Conservation (phyloP, 208 protist species). For the Herpetomonas samuelpessoai region DNA sequence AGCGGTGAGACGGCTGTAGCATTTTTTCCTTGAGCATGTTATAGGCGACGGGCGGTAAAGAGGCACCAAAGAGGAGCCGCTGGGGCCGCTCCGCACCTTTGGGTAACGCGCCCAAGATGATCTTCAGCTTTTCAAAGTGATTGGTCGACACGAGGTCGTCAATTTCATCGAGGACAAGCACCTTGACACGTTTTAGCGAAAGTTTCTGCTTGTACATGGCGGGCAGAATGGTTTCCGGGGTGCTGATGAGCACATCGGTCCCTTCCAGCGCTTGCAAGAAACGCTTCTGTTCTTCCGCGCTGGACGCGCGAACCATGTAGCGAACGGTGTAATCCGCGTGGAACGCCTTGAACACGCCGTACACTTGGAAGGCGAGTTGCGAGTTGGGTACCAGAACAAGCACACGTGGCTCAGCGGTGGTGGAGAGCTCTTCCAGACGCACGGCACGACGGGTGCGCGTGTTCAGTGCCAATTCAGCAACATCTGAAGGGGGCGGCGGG, state of each 20-base stretch:
- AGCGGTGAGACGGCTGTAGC: conserved; percentile 75
- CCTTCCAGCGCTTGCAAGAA: conserved; percentile 54
- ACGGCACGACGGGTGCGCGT: conserved; percentile 7
- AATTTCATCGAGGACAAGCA: conserved; percentile 80
- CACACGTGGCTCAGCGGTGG: conserved; percentile 54
- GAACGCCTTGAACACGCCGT: conserved; percentile 36
- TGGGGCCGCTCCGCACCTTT: conserved; percentile 64
- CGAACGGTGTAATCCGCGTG: conserved; percentile 46
- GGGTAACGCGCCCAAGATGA: conserved; percentile 69
- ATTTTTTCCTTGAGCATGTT: conserved; percentile 74
- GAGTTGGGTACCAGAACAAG: conserved; percentile 77
- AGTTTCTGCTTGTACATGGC: conserved; percentile 70
- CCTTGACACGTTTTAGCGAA: conserved; percentile 50
- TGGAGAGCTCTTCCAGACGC: conserved; percentile 45
- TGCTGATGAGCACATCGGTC: conserved; percentile 70
- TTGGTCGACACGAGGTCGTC: conserved; percentile 81
- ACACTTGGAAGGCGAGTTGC: conserved; percentile 61
- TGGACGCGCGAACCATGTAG: conserved; percentile 64
- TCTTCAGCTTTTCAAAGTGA: conserved; percentile 83
- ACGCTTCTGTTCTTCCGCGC: conserved; percentile 60
- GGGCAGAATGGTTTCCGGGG: conserved; percentile 73
- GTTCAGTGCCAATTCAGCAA: conserved; percentile 11
- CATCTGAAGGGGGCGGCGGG: conserved; percentile 22
- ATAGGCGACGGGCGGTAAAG: conserved; percentile 68
- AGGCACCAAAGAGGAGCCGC: conserved; percentile 66